phyloP scores from a whole-genome alignment of 1,139 yeast genomes.

The Pichiaceae sp. region DNA sequence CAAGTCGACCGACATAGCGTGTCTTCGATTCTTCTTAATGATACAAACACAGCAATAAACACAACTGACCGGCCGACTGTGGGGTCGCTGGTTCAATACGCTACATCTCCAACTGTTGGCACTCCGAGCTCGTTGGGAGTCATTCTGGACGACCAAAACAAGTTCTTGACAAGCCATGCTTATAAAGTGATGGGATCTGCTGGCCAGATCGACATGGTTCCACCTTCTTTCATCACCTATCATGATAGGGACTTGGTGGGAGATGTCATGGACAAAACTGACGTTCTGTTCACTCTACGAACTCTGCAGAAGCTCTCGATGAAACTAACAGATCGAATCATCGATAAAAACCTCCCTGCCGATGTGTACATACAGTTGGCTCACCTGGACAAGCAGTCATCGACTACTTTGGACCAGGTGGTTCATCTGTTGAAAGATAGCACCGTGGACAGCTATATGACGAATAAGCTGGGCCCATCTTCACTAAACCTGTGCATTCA shows the following conservation, averaged over 20 bases:
- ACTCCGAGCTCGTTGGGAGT: slow-evolving; percentile 7
- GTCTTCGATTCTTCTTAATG: no score
- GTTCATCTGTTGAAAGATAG: not conserved
- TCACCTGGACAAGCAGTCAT: slow-evolving; percentile 8
- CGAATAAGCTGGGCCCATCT: slow-evolving; percentile 5
- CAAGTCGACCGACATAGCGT: no score
- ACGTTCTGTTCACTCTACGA: not conserved
- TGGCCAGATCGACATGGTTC: not conserved
- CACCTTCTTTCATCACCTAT: not conserved
- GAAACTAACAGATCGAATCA: slow-evolving; percentile 4
- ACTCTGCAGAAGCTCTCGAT: not conserved
- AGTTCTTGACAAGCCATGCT: slow-evolving; percentile 5
- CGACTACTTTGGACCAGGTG: slow-evolving; percentile 6
- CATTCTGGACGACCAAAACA: slow-evolving; percentile 7
- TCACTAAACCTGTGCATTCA: slow-evolving; percentile 14
- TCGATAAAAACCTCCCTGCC: slow-evolving; percentile 5
- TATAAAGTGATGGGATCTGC: not conserved
- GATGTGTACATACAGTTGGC: slow-evolving; percentile 7
- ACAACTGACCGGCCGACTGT: not conserved
- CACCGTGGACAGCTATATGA: not conserved
- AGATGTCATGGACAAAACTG: not conserved
- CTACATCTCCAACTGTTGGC: not conserved
- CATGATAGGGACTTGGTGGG: not conserved
- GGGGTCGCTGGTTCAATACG: slow-evolving; percentile 12
- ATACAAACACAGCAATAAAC: no score